Evolutionary conservation across 371 early-diverging fungal genomes (phyloP).

Genomic region (Mucor saturninus): DNA sequence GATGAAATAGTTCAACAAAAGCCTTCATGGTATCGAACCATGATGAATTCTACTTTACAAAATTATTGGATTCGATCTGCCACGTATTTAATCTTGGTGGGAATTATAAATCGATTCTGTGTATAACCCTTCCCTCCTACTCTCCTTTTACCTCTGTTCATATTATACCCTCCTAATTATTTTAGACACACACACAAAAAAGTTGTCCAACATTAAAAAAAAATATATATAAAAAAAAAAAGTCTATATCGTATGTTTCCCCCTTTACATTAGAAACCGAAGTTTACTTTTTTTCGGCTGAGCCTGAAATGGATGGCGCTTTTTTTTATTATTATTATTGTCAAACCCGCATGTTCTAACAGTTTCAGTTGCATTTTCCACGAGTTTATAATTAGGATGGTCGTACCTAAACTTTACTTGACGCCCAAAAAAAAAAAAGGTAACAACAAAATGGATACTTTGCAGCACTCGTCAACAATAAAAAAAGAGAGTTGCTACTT

Average conservation of each 20-base stretch:
- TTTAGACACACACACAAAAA: neutral
- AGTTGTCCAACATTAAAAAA: neutral
- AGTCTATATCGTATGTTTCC: neutral
- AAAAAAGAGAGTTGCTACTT: too few relatives aligned
- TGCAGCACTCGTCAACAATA: too few relatives aligned
- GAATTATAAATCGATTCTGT: slow-evolving; percentile 36
- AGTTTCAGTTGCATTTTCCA: neutral
- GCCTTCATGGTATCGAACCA: neutral
- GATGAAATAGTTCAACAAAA: slow-evolving; percentile 7
- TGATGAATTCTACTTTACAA: neutral
- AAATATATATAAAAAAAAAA: neutral
- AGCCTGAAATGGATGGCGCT: neutral
- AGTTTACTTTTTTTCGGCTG: neutral
- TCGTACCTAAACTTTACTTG: neutral
- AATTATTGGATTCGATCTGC: slow-evolving; percentile 30
- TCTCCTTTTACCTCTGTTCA: neutral
- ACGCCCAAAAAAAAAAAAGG: too few relatives aligned
- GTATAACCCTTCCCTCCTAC: neutral
- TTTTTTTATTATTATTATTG: neutral
- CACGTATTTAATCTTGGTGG: slow-evolving; percentile 20
- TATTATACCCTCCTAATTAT: neutral
- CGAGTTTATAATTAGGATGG: neutral
- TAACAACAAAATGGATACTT: too few relatives aligned
- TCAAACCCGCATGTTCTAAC: neutral
- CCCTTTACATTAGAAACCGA: neutral